phyloP scores from a whole-genome alignment of 768 basidiomycete species.

The Psilocybe subaeruginosa region DNA sequence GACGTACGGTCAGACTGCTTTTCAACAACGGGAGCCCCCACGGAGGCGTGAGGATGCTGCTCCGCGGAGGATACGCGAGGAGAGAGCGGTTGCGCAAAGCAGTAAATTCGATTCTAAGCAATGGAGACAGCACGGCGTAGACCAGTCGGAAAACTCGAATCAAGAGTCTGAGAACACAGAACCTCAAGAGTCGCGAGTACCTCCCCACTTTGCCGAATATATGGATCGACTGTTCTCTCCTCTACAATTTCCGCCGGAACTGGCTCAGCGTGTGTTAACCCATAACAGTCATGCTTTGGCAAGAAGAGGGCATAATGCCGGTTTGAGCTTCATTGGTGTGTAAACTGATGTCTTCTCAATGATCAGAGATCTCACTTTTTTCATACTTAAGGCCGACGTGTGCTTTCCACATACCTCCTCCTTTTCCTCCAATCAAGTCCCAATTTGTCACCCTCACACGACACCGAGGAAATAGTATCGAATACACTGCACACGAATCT shows the following conservation, averaged over 20 bases:
- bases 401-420: conserved; percentile 74
- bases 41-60: neutral
- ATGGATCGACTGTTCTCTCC: conserved; percentile 65
- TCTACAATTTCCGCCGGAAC: conserved; percentile 69
- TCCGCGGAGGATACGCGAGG: conserved; percentile 9
- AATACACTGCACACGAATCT: conserved; percentile 69
- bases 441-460: conserved; percentile 47
- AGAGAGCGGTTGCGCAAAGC: neutral
- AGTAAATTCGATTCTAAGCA: neutral
- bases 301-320: conserved; percentile 70
- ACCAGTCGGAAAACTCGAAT: neutral
- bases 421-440: conserved; percentile 68
- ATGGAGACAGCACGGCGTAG: neutral
- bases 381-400: conserved; percentile 63
- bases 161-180: neutral
- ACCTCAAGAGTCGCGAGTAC: neutral
- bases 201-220: conserved; percentile 40
- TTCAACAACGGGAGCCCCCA: conserved; percentile 23
- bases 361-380: neutral
- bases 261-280: conserved; percentile 75
- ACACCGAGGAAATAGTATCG: conserved; percentile 57
- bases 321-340: conserved; percentile 74
- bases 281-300: conserved; percentile 77
- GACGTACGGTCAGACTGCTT: conserved; percentile 29
- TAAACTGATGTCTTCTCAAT: conserved; percentile 5